Base-by-base conservation (phyloP, 2,329 filamentous ascomycete species). In the Trichophyton simii region DNA sequence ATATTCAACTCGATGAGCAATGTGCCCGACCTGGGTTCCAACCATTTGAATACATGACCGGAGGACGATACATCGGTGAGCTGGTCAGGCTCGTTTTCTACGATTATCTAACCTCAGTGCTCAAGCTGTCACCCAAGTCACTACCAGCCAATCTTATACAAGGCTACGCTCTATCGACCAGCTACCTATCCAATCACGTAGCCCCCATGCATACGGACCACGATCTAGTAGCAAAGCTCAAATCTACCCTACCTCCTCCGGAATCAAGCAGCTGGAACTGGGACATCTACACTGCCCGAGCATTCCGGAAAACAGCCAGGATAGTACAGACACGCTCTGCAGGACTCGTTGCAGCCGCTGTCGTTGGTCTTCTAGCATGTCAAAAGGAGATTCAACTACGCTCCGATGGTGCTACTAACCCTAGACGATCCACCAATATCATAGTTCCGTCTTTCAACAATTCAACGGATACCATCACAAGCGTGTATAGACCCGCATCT, bases 31-130 rank as follows among this genome's bases (percentile, higher is more conserved):
- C 88, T 0, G 88, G 88, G 0, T 91, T 92, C 67, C 88, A 92
- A 66, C 88, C 88, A 0, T 82, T 92, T 20, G 89, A 94, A 70
- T 92, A 91, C 73, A 89, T 92, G 86, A 91, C 87, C 0, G 83
- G 87, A 2, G 88, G 88, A 1, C 80, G 88, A 46, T 91, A 91
- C 69, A 79, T 91, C 3, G 88, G 88, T 58, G 88, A 91, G 72
- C 81, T 91, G 9, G 85, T 87, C 25, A 83, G 88, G 28, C 77
- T 91, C 61, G 83, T 88, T 64, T 78, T 90, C 60, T 72, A 85
- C 46, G 85, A 89, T 68, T 86, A 87, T 67, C 72, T 87, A 67
- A 79, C 76, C 9, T 76, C 68, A 9, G 66, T 82, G 13, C 61
- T 74, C 2, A 65, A 70, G 9, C 72, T 77, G 7, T 72, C 73